Evolutionary conservation across 2,329 filamentous ascomycete species (phyloP), one percentile per base, ranked within the genome.

Genomic region (Orbilia javanica): DNA sequence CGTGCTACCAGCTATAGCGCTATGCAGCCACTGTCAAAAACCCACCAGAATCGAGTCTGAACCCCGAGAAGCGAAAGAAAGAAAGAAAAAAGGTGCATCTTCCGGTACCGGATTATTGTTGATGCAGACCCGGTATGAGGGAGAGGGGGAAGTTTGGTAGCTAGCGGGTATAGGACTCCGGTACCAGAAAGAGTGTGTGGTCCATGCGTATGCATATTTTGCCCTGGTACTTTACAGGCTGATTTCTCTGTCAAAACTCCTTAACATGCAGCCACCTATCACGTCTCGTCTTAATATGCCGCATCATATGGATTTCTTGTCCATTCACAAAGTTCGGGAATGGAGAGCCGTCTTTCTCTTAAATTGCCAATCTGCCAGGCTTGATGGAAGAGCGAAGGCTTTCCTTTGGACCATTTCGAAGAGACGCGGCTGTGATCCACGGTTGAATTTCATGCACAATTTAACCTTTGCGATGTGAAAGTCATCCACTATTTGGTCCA

Each of bases 211-310:
- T 66, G 60, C 44, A 25, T n/a, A n/a, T 53, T n/a, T 46, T 50
- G 5, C 6, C 50, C 48, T 42, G 31, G 20, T 25, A 20, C 48
- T 63, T 50, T 22, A 52, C 31, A 55, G 46, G 39, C 60, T 72
- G 68, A 65, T 73, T 73, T 63, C 36, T 66, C 62, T 68, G 70
- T 53, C 63, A 74, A 57, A 63, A 44, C 39, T 52, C n/a, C 36
- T 63, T 74, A 74, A 63, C 52, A 63, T 74, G 70, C 70, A 74
- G 70, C 70, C 70, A 74, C 52, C 15, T 74, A 74, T 74, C 53
- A 52, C 11, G 18, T 46, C 27, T 67, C 39, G 60, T 57, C 44
- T 72, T 46, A 72, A 72, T 66, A 65, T 72, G 46, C 69, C 69
- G 69, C 60, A 66, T 72, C 25, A n/a, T 46, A 72, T 60, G 22